phyloP scores from a whole-genome alignment of 192 early-diverging fungal genomes.

The Oehlia diaphana region DNA sequence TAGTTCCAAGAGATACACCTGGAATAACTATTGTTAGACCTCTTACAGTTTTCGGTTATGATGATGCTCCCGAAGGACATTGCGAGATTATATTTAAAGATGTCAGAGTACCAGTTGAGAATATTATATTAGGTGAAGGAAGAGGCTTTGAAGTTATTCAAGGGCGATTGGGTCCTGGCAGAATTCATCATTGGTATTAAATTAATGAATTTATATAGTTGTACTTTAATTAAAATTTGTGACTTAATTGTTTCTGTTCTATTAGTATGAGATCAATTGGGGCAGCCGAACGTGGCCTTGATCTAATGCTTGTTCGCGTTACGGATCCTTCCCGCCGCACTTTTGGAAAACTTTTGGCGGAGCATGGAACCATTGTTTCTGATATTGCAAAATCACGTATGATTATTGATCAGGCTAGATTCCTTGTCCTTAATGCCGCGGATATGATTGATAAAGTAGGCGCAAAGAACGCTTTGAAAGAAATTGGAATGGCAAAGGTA shows the following conservation, averaged over 20 bases:
- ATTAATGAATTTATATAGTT: neutral
- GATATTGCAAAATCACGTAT: constrained; percentile 87
- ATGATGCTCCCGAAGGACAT: constrained; percentile 97
- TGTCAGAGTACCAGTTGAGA: constrained; percentile 82
- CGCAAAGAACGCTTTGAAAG: constrained; percentile 86
- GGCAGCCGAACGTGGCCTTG: constrained; percentile 88
- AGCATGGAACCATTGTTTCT: constrained; percentile 80
- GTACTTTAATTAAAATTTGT: neutral
- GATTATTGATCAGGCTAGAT: constrained; percentile 86
- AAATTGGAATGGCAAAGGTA: constrained; percentile 98
- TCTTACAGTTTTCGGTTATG: constrained; percentile 89
- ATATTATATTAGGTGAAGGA: constrained; percentile 94
- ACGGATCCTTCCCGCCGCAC: constrained; percentile 77
- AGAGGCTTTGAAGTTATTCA: constrained; percentile 98
- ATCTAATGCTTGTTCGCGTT: constrained; percentile 79
- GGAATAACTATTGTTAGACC: constrained; percentile 86
- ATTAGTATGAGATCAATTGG: constrained; percentile 88
- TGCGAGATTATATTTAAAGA: constrained; percentile 90
- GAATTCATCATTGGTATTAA: constrained; percentile 89
- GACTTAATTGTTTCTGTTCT: neutral
- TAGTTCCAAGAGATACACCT: constrained; percentile 81
- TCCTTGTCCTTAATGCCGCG: constrained; percentile 93
- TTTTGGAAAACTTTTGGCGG: constrained; percentile 83
- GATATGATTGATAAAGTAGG: constrained; percentile 86
- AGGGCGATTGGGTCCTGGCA: constrained; percentile 93